Evolutionary conservation across 352 stramenopile genomes (phyloP).

Genomic region (Elongisporangium anandrum): DNA sequence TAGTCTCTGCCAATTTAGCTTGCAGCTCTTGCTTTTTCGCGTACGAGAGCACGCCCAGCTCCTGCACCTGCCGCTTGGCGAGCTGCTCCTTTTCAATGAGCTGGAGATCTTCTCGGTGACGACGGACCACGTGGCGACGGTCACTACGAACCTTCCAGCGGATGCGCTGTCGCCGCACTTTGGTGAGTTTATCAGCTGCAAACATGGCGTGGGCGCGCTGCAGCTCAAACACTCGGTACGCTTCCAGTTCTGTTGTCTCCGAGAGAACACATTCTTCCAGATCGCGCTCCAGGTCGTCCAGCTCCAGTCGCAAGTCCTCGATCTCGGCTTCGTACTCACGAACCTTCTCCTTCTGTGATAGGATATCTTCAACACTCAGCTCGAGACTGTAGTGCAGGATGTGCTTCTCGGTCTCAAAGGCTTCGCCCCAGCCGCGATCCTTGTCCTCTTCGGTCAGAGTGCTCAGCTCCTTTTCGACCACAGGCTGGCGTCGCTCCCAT

Average conservation of each 20-base stretch:
- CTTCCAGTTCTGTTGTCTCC: constrained; percentile 63
- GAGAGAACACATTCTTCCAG: constrained; percentile 58
- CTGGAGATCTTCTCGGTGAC: constrained; percentile 33
- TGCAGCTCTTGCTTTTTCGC: constrained; percentile 49
- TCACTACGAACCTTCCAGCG: constrained; percentile 61
- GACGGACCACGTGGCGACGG: constrained; percentile 44
- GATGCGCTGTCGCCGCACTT: constrained; percentile 51
- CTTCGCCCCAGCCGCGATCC: constrained; percentile 71
- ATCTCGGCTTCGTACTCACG: constrained; percentile 71
- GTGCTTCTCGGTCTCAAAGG: constrained; percentile 75
- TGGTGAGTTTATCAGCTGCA: constrained; percentile 21
- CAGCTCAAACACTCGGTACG: constrained; percentile 54
- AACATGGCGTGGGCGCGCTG: constrained; percentile 39
- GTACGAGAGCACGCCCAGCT: constrained; percentile 52
- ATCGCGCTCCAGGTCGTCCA: constrained; percentile 80
- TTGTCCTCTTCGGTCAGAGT: constrained; percentile 64
- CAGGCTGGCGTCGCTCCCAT: constrained; percentile 72
- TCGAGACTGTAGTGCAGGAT: constrained; percentile 61
- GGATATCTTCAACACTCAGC: constrained; percentile 76
- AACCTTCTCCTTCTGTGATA: constrained; percentile 50
- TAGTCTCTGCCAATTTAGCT: constrained; percentile 35
- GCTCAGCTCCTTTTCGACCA: constrained; percentile 67
- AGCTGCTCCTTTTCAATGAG: constrained; percentile 28
- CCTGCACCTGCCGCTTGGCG: constrained; percentile 34
- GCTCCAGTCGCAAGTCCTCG: constrained; percentile 58